phyloP scores from a whole-genome alignment of 1,284 basidiomycete genomes.

The Blastosporella zonata region DNA sequence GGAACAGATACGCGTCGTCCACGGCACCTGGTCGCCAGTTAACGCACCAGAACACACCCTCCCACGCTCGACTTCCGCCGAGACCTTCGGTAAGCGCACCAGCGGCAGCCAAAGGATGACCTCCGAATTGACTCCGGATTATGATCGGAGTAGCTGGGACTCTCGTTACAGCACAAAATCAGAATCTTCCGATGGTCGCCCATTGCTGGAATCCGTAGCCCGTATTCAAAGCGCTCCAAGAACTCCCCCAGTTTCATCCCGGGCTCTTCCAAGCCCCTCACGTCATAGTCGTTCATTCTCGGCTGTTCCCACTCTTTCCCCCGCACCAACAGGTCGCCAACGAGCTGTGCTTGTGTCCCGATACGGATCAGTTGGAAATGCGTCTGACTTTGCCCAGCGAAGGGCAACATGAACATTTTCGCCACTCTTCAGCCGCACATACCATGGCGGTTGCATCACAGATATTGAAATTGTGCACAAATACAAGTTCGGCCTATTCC shows the following conservation, averaged over 20 bases:
- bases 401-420: background rate
- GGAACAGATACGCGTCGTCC: conserved; percentile 7
- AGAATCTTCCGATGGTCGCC: background rate
- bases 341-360: conserved; percentile 10
- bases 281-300: conserved; percentile 18
- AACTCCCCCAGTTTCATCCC: conserved; percentile 1
- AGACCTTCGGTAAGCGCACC: conserved; percentile 12
- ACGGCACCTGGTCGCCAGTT: conserved; percentile 10
- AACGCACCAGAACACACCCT: background rate
- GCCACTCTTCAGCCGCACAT: background rate
- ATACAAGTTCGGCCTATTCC: background rate
- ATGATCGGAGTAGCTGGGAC: conserved; percentile 11
- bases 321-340: conserved; percentile 14
- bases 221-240: conserved; percentile 1
- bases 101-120: conserved; percentile 6
- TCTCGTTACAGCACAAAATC: conserved; percentile 1
- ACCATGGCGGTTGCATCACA: background rate
- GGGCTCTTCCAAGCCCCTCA: conserved; percentile 8
- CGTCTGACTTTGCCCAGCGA: conserved; percentile 3
- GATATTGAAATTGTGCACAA: background rate
- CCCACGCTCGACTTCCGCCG: conserved; percentile 12
- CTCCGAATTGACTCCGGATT: conserved; percentile 5
- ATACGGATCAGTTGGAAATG: conserved; percentile 4
- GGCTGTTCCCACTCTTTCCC: conserved; percentile 7
- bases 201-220: conserved; percentile 12